Base-by-base conservation (phyloP, 768 basidiomycete species). In the Kwoniella mangroviensis region DNA sequence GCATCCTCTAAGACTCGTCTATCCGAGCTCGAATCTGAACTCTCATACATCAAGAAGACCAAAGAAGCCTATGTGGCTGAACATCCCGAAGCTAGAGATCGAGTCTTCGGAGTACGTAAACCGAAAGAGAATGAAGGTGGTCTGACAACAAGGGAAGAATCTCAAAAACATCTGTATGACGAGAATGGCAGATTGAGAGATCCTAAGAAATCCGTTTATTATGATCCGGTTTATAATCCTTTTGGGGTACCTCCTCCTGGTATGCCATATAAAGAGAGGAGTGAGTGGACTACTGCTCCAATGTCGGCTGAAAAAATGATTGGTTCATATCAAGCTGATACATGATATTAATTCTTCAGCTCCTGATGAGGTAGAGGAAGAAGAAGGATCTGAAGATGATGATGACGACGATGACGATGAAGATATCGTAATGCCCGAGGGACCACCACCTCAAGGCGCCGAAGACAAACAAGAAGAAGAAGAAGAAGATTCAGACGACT, bases 201-300 rank as follows among this genome's bases (percentile, higher is more conserved):
- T 84, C 94, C 94, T n/a, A 93, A 92, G 79, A 87, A 92, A 73
- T 93, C 92, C 83, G 86, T 95, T 43, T 98, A 96, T 82, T 98
- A 94, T 84, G 92, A 98, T 76, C 88, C 92, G 34, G 88, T 94
- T 52, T 90, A 95, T 88, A 98, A 98, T 80, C 93, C 94, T 24
- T 94, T 86, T 79, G 95, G 94, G 34, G 92, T 94, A 19, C 89
- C 95, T 21, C 95, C 95, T 52, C 96, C 95, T 13, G 96, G 96
- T 7, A 93, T 97, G 94, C 93, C 92, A n/a, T 98, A 97, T 83
- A 85, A 88, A 67, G 93, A 98, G 81, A 84, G 90, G 84, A 88
- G 94, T 95, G 75, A 84, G 91, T 85, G 4, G 40, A 11, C 19
- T 17, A 54, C 19, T 58, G 34, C 28, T 34, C 9, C 34, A 34